phyloP scores from a whole-genome alignment of 192 early-diverging fungal species.

The Coemansia sp. region DNA sequence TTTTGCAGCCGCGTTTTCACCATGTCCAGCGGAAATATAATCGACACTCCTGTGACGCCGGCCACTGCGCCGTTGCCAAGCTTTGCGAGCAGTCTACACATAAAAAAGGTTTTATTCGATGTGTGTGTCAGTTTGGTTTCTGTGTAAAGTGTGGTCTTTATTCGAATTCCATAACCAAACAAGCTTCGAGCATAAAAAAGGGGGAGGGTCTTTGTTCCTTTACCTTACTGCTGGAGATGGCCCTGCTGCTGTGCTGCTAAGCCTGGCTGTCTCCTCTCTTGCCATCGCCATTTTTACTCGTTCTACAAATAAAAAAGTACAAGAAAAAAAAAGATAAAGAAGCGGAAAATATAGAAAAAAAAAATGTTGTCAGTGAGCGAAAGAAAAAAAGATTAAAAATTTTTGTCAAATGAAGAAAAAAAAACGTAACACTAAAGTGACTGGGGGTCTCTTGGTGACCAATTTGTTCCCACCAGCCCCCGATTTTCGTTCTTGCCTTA shows the following conservation, averaged over 20 bases:
- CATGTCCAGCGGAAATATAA: slow-evolving; percentile 69
- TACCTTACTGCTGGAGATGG: slow-evolving; percentile 41
- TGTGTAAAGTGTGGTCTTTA: background rate
- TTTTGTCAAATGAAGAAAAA: no score
- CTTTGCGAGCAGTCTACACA: slow-evolving; percentile 43
- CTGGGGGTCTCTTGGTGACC: no score
- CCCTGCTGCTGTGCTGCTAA: background rate
- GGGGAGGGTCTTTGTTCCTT: background rate
- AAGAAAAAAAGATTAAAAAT: background rate
- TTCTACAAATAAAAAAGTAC: background rate
- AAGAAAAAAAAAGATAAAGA: background rate
- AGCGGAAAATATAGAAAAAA: background rate
- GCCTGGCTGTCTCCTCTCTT: slow-evolving; percentile 6
- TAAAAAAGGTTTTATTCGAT: no score
- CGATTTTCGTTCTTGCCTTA: background rate
- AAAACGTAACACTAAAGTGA: background rate
- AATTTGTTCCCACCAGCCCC: background rate
- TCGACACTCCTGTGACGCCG: slow-evolving; percentile 60
- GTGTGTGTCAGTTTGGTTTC: no score
- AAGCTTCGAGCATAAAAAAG: no score
- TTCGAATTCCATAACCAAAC: background rate
- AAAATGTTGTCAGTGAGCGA: background rate
- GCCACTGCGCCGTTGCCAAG: slow-evolving; percentile 62
- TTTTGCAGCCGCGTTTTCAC: slow-evolving; percentile 72
- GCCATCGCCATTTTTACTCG: slow-evolving; percentile 6